Evolutionary conservation across 1,284 basidiomycete genomes (phyloP).

Genomic region (Ustilago trichophora): DNA sequence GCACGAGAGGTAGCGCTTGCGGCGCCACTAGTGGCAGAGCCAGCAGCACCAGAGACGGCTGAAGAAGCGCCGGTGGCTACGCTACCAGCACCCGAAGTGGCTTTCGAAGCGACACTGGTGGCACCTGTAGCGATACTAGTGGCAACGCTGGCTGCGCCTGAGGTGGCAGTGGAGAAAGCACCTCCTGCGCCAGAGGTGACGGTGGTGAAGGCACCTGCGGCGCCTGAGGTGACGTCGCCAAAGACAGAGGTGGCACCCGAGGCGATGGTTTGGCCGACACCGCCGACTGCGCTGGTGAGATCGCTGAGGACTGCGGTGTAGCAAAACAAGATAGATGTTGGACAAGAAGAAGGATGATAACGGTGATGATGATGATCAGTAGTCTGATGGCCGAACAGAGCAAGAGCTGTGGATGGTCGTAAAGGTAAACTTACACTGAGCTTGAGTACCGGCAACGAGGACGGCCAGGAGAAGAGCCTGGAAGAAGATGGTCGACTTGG

Average conservation of each 20-base stretch:
- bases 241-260: slow-evolving; percentile 9
- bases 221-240: slow-evolving; percentile 3
- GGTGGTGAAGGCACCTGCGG: background rate
- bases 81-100: background rate
- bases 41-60: background rate
- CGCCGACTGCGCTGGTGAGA: slow-evolving; percentile 2
- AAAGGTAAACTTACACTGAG: slow-evolving; percentile 29
- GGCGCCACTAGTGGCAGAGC: background rate
- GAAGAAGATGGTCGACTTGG: slow-evolving; percentile 19
- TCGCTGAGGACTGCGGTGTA: slow-evolving; percentile 10
- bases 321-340: background rate
- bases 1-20: background rate
- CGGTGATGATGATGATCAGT: background rate
- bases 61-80: background rate
- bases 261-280: slow-evolving; percentile 5
- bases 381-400: too few species aligned
- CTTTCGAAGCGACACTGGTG: background rate
- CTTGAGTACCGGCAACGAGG: slow-evolving; percentile 22
- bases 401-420: background rate
- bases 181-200: background rate
- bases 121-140: slow-evolving; percentile 1
- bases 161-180: background rate
- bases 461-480: slow-evolving; percentile 36
- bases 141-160: slow-evolving; percentile 6
- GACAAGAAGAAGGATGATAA: background rate